These are phyloP conservation scores for Funneliformis caledonium DNA, from an alignment of 371 early-diverging fungal species.

Conservation along the genomic window DNA sequence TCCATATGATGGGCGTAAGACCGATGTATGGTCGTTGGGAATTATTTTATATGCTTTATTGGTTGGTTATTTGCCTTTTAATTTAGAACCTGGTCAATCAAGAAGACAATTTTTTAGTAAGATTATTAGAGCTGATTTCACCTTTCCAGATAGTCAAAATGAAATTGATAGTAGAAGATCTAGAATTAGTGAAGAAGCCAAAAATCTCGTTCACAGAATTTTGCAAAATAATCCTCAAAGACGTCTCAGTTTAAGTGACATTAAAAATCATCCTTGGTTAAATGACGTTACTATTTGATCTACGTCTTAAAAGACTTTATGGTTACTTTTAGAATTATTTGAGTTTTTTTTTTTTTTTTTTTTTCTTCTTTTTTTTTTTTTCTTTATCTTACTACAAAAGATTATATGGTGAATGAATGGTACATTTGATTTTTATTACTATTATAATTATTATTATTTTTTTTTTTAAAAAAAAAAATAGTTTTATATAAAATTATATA, in stretches of 20 bases:
- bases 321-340: too few species aligned
- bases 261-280: constrained; percentile 37
- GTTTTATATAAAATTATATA: too few species aligned
- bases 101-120: constrained; percentile 48
- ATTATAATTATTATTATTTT: too few species aligned
- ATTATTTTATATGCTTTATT: constrained; percentile 69
- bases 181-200: constrained; percentile 23
- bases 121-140: constrained; percentile 50
- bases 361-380: too few species aligned
- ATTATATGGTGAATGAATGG: too few species aligned
- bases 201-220: constrained; percentile 33
- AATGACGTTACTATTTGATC: neutral
- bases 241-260: constrained; percentile 11
- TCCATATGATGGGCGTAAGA: constrained; percentile 66
- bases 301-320: too few species aligned
- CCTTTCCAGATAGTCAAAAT: constrained; percentile 43
- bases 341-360: too few species aligned
- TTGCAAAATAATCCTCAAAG: neutral
- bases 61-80: constrained; percentile 63
- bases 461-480: too few species aligned
- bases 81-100: constrained; percentile 45
- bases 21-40: constrained; percentile 78
- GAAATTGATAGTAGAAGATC: neutral
- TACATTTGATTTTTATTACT: too few species aligned
- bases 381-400: too few species aligned